These are phyloP conservation scores for Zalaria obscura DNA, from an alignment of 2,329 filamentous ascomycete species.

Conservation along the genomic window DNA sequence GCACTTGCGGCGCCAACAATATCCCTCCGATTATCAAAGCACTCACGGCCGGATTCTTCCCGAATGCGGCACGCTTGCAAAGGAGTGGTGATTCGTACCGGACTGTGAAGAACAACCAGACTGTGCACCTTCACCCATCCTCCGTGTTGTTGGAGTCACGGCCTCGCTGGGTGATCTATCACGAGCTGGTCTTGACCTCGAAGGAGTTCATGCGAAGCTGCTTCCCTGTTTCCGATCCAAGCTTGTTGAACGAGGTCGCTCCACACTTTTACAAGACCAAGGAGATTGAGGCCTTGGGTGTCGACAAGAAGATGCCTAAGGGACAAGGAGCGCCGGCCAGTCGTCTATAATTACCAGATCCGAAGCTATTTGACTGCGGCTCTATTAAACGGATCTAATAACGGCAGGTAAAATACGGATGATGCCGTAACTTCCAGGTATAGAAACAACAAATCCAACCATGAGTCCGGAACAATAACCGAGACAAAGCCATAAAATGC, in stretches of 20 bases:
- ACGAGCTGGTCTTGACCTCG: constrained; percentile 65
- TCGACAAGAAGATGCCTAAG: constrained; percentile 62
- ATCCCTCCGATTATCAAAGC: constrained; percentile 71
- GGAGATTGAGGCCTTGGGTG: constrained; percentile 67
- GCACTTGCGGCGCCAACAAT: constrained; percentile 57
- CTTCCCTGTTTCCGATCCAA: constrained; percentile 63
- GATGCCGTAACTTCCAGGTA: too few species aligned
- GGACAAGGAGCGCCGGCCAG: constrained; percentile 27
- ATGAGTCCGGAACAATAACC: too few species aligned
- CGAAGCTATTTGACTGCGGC: too few species aligned
- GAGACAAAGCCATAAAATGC: too few species aligned
- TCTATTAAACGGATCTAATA: too few species aligned
- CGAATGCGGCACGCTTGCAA: constrained; percentile 75
- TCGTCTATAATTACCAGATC: constrained; percentile 3
- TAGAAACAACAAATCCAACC: too few species aligned
- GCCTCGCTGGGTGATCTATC: constrained; percentile 80
- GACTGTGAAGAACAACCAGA: constrained; percentile 79
- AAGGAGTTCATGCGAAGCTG: constrained; percentile 90
- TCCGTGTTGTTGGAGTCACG: constrained; percentile 66
- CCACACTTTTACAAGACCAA: constrained; percentile 92
- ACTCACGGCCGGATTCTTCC: constrained; percentile 85
- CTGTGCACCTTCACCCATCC: constrained; percentile 83
- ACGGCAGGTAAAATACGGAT: too few species aligned
- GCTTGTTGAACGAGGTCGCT: constrained; percentile 79
- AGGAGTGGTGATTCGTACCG: constrained; percentile 77